Evolutionary conservation across 2,329 filamentous ascomycete species (phyloP), one percentile per base, ranked within the genome.

Genomic region (Colletotrichum costaricense): DNA sequence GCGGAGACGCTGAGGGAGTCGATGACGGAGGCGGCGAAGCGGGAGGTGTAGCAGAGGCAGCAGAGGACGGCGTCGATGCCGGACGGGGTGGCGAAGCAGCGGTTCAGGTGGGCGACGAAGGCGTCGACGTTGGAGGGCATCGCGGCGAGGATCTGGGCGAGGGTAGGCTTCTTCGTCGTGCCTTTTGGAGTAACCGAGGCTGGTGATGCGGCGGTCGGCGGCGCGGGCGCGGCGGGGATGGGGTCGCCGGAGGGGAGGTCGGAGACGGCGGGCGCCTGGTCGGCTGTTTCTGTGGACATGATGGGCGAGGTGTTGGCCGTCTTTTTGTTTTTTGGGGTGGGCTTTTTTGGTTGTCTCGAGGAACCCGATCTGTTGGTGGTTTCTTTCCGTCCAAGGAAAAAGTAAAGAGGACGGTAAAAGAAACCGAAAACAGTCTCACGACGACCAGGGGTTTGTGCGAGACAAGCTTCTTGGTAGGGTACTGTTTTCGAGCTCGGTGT

Each of bases 51-150:
- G 84, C 92, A 90, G 74, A 92, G 81, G 76, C 93, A 90, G 75
- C 92, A 88, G 77, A 95, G 90, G 74, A 92, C 86, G 62, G 89
- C 88, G 83, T 95, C 93, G 81, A 93, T 90, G 78, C 93, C 93
- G 46, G 88, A 82, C 57, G 93, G 90, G 11, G 92, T 93, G 75
- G 90, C 88, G 77, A 95, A 86, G 79, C 93, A 90, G 76, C 91
- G 91, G 79, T 88, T 84, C 62, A 92, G 85, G 81, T 88, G 87
- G 30, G 85, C 80, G 75, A 92, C 81, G 79, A 90, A 88, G 80
- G 82, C 84, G 79, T 91, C 89, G 77, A 85, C 46, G 77, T 82
- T 81, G 76, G 82, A 80, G 55, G 86, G 85, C 19, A 81, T 72
- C 16, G 81, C 78, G 58, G 80, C 76, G 58, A 86, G 75, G 60